Evolutionary conservation across 169 alveolate genomes (phyloP).

Genomic region (Cryptosporidium andersoni): DNA sequence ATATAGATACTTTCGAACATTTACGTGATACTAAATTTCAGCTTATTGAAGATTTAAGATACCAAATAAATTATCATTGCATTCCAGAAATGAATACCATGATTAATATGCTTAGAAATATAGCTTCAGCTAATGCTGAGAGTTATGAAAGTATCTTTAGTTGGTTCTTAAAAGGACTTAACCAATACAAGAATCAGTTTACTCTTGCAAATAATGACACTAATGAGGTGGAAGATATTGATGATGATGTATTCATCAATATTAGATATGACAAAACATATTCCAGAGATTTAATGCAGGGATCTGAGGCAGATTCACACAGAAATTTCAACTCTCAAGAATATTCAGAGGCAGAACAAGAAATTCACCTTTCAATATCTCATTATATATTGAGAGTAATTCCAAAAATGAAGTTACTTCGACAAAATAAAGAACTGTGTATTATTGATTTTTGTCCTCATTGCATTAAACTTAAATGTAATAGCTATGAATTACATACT

Average conservation of each 20-base stretch:
- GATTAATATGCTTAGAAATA: conserved; percentile 9
- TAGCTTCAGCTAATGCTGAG: too few relatives aligned
- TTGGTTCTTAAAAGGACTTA: not conserved
- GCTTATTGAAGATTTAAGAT: not conserved
- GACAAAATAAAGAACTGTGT: too few relatives aligned
- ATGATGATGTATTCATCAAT: conserved; percentile 12
- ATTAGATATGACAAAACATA: not conserved
- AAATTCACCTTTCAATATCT: too few relatives aligned
- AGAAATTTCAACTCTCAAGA: too few relatives aligned
- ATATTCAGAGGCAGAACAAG: too few relatives aligned
- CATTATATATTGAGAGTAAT: too few relatives aligned
- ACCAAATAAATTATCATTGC: conserved; percentile 8
- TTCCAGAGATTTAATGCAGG: too few relatives aligned
- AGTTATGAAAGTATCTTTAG: not conserved
- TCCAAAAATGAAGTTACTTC: too few relatives aligned
- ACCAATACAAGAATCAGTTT: not conserved
- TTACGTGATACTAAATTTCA: not conserved
- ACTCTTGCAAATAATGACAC: not conserved
- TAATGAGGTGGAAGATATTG: conserved; percentile 6
- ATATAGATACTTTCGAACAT: not conserved
- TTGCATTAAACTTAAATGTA: too few relatives aligned
- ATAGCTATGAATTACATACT: too few relatives aligned
- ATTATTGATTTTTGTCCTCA: too few relatives aligned
- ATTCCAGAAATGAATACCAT: conserved; percentile 37
- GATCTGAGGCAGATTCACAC: too few relatives aligned